Base-by-base conservation (phyloP, 148 eudicot genomes). In the Rhododendron kiyosumense region DNA sequence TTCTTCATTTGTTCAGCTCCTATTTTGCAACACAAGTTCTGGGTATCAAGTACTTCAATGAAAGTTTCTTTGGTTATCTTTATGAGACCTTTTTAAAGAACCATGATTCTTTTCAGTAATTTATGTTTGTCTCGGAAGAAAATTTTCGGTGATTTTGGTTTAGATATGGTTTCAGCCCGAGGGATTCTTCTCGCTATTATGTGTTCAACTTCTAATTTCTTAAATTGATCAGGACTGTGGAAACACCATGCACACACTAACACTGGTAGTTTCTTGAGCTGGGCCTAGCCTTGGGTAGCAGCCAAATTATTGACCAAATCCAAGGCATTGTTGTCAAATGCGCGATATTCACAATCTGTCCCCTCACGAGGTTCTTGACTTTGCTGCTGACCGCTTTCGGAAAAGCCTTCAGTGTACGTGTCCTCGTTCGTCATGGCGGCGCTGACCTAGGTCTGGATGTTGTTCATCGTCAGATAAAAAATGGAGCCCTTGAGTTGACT, bases 281-380 rank as follows among this genome's bases (percentile, higher is more conserved):
- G 14, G 78, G 28, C 13, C 57, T 89, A 82, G 57, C 78, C 67
- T 65, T 84, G 89, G 41, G 61, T n/a, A 41, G 89, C 75, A 71
- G 89, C 89, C 69, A 48, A 87, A 38, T 54, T 54, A 2, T 87
- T 89, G 65, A 89, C 84, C 85, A 89, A 84, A 84, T 88, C 91
- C 86, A 89, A 87, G 7, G 91, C 88, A 84, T 86, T 89, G 75
- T 87, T 89, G 91, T 87, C 81, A 89, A 82, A 65, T 89, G 91
- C 15, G 85, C 78, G 28, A 87, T 81, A 13, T 84, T 85, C 77
- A 83, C 83, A 65, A 89, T 81, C 49, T 49, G 77, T 0, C 78
- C 84, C 49, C 85, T 83, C 73, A 89, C 63, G 13, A 38, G 43
- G 43, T 38, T 38, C 43, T 5, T 38, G 5, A 38, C 6, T 5